Evolutionary conservation across 805 yeast species (phyloP).

Genomic region (Komagataella mondaviorum): DNA sequence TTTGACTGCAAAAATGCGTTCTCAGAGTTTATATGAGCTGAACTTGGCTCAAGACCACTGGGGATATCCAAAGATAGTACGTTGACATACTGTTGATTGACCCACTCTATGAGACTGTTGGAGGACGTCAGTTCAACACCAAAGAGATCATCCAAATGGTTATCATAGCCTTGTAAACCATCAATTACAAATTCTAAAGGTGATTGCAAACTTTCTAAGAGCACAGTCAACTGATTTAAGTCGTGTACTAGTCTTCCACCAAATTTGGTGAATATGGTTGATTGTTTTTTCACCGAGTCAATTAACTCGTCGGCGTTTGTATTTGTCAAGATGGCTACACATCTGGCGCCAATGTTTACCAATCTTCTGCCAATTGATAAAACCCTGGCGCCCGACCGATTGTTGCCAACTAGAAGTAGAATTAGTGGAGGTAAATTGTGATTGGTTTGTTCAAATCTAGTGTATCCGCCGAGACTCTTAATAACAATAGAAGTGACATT

Average conservation of each 20-base stretch:
- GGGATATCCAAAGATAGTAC: conserved; percentile 68
- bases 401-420: conserved; percentile 59
- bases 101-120: conserved; percentile 47
- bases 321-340: conserved; percentile 34
- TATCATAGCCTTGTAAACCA: conserved; percentile 76
- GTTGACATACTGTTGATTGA: conserved; percentile 33
- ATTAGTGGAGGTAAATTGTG: conserved; percentile 75
- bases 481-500: conserved; percentile 49
- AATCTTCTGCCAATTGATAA: conserved; percentile 71
- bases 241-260: conserved; percentile 57
- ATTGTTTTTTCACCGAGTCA: conserved; percentile 27
- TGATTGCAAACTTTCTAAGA: conserved; percentile 37
- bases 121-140: conserved; percentile 26
- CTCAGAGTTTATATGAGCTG: conserved; percentile 37
- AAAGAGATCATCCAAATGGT: conserved; percentile 45
- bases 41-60: conserved; percentile 71
- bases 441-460: conserved; percentile 49
- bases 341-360: conserved; percentile 59
- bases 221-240: conserved; percentile 20
- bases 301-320: conserved; percentile 21
- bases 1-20: conserved; percentile 26
- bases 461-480: conserved; percentile 53
- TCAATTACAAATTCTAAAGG: conserved; percentile 75
- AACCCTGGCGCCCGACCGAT: conserved; percentile 62
- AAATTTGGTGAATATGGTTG: conserved; percentile 37